A percentile compares a stretch with the other conserved stretches of the same genome.
Evolutionary conservation across 2,329 filamentous ascomycete genomes (phyloP).

Genomic region (Diaporthe caulivora): DNA sequence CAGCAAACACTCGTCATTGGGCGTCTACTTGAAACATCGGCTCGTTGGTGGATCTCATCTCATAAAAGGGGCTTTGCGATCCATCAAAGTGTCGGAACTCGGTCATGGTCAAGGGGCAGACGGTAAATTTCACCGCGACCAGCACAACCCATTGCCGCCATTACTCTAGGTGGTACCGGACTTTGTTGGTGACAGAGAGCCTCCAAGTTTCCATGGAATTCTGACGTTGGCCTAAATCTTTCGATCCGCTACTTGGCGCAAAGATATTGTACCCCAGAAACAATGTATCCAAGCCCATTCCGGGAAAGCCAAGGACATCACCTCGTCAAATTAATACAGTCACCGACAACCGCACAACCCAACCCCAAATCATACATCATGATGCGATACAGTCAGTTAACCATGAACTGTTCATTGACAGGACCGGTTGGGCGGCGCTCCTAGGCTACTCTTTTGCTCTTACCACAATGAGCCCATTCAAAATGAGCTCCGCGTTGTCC

Average conservation of each 20-base stretch:
- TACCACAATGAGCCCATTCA: conserved; percentile 6
- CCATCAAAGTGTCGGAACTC: conserved; percentile 9
- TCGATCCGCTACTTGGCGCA: not conserved
- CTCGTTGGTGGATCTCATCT: conserved; percentile 24
- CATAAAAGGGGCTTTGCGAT: conserved; percentile 18
- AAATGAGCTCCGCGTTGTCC: not conserved
- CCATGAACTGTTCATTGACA: not conserved
- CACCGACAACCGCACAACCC: no score
- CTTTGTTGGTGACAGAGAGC: not conserved
- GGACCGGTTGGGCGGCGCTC: not conserved
- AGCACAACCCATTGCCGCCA: not conserved
- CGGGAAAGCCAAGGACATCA: no score
- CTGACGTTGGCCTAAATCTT: not conserved
- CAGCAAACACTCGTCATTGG: conserved; percentile 16
- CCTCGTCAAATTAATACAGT: no score
- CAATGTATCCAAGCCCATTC: not conserved
- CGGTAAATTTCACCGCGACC: not conserved
- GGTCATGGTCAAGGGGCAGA: not conserved
- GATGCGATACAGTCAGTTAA: not conserved
- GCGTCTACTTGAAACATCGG: conserved; percentile 34
- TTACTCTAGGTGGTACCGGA: not conserved
- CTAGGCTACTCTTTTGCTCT: not conserved
- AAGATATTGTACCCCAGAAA: not conserved
- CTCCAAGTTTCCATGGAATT: not conserved
- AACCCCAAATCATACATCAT: not conserved